phyloP scores from a whole-genome alignment of 148 eudicot species.

The Oxyria digyna region DNA sequence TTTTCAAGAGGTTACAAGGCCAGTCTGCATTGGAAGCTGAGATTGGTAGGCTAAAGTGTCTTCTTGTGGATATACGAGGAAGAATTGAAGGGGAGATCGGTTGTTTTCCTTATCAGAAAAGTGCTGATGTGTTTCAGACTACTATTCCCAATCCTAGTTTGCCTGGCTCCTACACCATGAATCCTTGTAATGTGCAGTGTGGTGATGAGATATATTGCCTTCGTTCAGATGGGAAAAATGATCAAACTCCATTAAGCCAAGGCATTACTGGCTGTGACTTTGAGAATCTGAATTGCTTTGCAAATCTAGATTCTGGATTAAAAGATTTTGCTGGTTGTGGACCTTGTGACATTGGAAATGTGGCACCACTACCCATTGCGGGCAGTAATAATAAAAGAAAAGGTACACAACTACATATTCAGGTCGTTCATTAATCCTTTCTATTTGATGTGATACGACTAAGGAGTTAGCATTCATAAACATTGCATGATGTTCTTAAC shows the following conservation, averaged over 20 bases:
- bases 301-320: constrained; percentile 32
- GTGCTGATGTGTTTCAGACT: too few species aligned
- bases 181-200: constrained; percentile 64
- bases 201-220: constrained; percentile 64
- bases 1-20: constrained; percentile 65
- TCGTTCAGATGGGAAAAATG: constrained; percentile 30
- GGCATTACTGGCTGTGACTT: constrained; percentile 52
- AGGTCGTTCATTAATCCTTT: too few species aligned
- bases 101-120: constrained; percentile 86
- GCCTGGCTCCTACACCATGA: too few species aligned
- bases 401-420: too few species aligned
- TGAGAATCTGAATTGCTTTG: constrained; percentile 56
- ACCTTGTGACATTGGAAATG: constrained; percentile 41
- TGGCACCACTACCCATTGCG: too few species aligned
- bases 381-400: too few species aligned
- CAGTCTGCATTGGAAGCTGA: constrained; percentile 77
- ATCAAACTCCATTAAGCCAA: too few species aligned
- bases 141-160: too few species aligned
- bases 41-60: constrained; percentile 74
- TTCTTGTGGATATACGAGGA: constrained; percentile 89
- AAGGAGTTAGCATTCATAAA: too few species aligned
- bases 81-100: constrained; percentile 94
- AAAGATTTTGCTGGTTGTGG: constrained; percentile 27
- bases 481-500: too few species aligned
- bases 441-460: too few species aligned